Evolutionary conservation across 2,329 filamentous ascomycete genomes (phyloP), one percentile per base, ranked within the genome.

Genomic region (Penicillium palitans): DNA sequence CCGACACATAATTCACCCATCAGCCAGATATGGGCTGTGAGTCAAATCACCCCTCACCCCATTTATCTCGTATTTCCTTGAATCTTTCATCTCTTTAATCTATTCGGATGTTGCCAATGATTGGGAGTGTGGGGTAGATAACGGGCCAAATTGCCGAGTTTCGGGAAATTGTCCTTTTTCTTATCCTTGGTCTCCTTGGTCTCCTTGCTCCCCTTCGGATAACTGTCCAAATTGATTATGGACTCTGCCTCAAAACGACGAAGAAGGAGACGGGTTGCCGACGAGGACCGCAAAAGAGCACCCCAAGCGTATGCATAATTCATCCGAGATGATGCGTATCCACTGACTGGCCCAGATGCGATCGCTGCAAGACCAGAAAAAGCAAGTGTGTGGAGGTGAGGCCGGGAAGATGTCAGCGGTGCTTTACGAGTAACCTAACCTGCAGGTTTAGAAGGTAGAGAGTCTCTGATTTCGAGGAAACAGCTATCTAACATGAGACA

Each of bases 311-410:
- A 58, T 31, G 63, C 68, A 55, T 27, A 56, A 21, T 24, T 42
- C 15, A 44, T 21, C 12, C n/a, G 17, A 29, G 8, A 21, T 33
- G 31, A 33, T n/a, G 24, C n/a, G 6, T 44, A 35, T 29, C 45
- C 9, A 41, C 21, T 52, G 17, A 47, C 29, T 35, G 3, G 27
- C 9, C 46, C 9, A 70, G 68, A 24, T 76, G 74, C 54, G 66
- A 71, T 52, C 69, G 66, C 21, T 76, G 74, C 55, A 76, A 76
- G 55, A 62, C 66, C 6, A 62, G 74, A 21, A 76, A 76, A 56
- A 74, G 70, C 52, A 73, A 70, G 55, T 75, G 74, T 42, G 68
- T 75, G 33, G 70, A 72, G 57, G 65, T 58, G 0, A 45, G 57
- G 0, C 59, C 63, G 1, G 72, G 69, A 0, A 58, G 58, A 13